Evolutionary conservation across 495 filamentous ascomycete species (phyloP), one percentile per base, ranked within the genome.

Genomic region (Penicillium paxilli): DNA sequence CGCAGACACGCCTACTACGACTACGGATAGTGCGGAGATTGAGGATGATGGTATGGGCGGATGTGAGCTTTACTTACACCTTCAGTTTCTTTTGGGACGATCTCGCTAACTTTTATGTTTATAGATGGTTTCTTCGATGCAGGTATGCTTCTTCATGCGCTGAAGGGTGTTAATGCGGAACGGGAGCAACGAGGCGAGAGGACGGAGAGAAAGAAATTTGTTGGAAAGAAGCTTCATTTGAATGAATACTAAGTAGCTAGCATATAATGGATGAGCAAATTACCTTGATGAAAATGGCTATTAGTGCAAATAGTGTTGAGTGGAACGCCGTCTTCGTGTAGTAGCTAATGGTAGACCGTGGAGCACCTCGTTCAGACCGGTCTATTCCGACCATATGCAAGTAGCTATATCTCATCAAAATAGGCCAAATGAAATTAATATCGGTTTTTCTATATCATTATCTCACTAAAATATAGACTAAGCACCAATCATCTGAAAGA

Each of bases 51-150:
- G 90, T 42, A 78, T 96, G 68, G 92, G 92, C 44, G 92, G 92
- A 60, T 96, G 91, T 96, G 82, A 87, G 91, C 84, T 38, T 55
- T 6, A n/a, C n/a, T n/a, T 10, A 8, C 38, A 17, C 59, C 57
- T 47, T 30, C 28, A 30, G 2, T 37, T 2, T n/a, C 12, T 37
- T 6, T 37, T n/a, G 1, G n/a, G 5, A 14, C 33, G 6, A 16
- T 16, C 17, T 12, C 19, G 51, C 66, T 73, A 58, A 76, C 46
- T 21, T n/a, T 49, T 4, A 22, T 44, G 2, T 35, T 8, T 50
- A 24, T 60, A 96, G 92, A 96, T 78, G 92, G 92, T 32, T 96
- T 96, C 79, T 96, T 96, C 72, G 92, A 96, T 72, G 90, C 92
- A 2, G 92, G 92, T 26, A 93, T 96, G 90, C 81, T 96, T 6